Base-by-base conservation (phyloP, 169 alveolate genomes). In the Cryptosporidium baileyi region DNA sequence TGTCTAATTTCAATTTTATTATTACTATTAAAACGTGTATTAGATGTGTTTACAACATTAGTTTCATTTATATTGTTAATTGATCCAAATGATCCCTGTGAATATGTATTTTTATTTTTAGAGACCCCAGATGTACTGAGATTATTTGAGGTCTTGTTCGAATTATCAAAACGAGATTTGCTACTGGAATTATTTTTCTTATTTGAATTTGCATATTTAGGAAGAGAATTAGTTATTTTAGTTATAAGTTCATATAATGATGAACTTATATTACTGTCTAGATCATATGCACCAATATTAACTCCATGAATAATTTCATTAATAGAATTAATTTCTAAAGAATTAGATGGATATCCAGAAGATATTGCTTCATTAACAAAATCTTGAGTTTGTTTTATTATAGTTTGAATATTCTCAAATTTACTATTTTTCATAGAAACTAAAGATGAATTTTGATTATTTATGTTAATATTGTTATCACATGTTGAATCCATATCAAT, bases 271-370 rank as follows among this genome's bases (percentile, higher is more conserved):
- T 51, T 54, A 22, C 54, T 57, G 24, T 74, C 85, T 22, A 74
- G 28, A 54, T 40, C n/a, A 34, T 57, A 74, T 15, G 43, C 9
- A 3, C 85, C 85, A 17, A 38, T 74, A 11, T 32, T 74, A 5
- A 74, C 45, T n/a, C 67, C 67, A 57, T 57, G n/a, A 9, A 74
- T 51, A 41, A 74, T 51, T 13, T 74, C 85, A 74, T 74, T 51
- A 19, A 74, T 74, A 32, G 85, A 28, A 13, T 54, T 54, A 3
- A 74, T 74, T 54, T 74, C 85, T 6, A 57, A 15, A 19, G 85
- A 74, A 51, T 74, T 74, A 6, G 67, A 57, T 13, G 85, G 67
- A 57, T 74, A 51, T 38, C 85, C 67, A 13, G 85, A 54, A 32
- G 51, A 19, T 32, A 54, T 74, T 4, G 67, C 67, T 36, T 74